These are phyloP conservation scores for Ehretia macrophylla DNA, from an alignment of 257 asterid species.

Conservation along the genomic window DNA sequence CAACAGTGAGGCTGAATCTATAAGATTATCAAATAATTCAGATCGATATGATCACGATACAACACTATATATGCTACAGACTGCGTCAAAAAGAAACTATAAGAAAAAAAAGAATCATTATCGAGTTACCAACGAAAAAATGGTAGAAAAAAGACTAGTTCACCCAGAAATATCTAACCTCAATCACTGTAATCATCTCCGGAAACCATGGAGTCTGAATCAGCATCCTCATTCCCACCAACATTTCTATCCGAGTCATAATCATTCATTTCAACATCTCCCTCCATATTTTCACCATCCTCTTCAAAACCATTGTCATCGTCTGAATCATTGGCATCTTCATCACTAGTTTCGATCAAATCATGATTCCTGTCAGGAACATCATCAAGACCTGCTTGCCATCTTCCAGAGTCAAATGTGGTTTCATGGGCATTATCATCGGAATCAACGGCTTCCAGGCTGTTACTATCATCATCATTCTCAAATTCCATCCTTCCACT, in stretches of 20 bases:
- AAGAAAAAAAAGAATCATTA: no score
- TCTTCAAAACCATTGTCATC: conserved; percentile 29
- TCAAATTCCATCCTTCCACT: conserved; percentile 23
- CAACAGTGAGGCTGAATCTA: neutral
- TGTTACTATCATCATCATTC: conserved; percentile 38
- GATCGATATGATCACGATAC: no score
- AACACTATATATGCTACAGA: no score
- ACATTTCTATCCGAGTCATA: conserved; percentile 34
- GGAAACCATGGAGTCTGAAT: conserved; percentile 46
- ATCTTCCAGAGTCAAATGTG: conserved; percentile 25
- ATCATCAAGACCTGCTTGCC: conserved; percentile 33
- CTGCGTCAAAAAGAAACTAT: no score
- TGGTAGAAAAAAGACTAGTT: neutral
- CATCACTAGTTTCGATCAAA: conserved; percentile 42
- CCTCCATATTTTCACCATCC: conserved; percentile 30
- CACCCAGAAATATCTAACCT: conserved; percentile 5
- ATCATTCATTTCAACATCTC: conserved; percentile 23
- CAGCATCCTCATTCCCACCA: conserved; percentile 21
- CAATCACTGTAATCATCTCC: conserved; percentile 73
- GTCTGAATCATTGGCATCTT: conserved; percentile 27
- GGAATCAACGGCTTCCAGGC: conserved; percentile 54
- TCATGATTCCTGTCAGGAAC: conserved; percentile 33
- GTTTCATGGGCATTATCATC: conserved; percentile 38
- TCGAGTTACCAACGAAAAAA: neutral
- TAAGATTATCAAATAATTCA: neutral